A percentile compares a stretch with the other conserved stretches of the same genome.
These are phyloP conservation scores for Globisporangium heterothallicum DNA, from an alignment of 352 stramenopile genomes.

Conservation along the genomic window DNA sequence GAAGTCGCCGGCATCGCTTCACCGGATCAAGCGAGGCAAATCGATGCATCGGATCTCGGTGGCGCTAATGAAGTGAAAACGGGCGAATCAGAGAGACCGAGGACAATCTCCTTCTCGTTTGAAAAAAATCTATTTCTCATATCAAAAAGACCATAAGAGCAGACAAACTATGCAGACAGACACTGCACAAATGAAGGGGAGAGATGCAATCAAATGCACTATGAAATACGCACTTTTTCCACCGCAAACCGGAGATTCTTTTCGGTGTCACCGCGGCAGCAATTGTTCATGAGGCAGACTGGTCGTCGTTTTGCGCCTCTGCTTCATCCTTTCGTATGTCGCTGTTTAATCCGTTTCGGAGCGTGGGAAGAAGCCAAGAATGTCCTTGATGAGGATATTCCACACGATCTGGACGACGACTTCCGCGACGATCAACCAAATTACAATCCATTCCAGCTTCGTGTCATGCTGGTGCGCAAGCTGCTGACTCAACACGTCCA, in stretches of 20 bases:
- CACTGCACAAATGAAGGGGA: too few relatives aligned
- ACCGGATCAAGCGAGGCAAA: slow-evolving; percentile 36
- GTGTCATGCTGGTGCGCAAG: slow-evolving; percentile 86
- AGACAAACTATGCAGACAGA: too few relatives aligned
- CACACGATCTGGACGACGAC: slow-evolving; percentile 86
- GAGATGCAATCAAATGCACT: too few relatives aligned
- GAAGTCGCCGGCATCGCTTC: slow-evolving; percentile 20
- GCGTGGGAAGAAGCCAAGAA: slow-evolving; percentile 79
- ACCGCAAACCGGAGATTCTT: too few relatives aligned
- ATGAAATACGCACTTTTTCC: too few relatives aligned
- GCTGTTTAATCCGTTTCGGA: slow-evolving; percentile 41
- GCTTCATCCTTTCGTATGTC: too few relatives aligned
- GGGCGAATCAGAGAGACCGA: background rate
- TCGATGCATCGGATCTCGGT: slow-evolving; percentile 23
- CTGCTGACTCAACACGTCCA: slow-evolving; percentile 91
- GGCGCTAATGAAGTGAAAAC: slow-evolving; percentile 2
- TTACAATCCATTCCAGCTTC: slow-evolving; percentile 92
- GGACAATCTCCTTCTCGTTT: too few relatives aligned
- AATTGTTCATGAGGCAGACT: too few relatives aligned
- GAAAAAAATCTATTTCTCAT: slow-evolving; percentile 6
- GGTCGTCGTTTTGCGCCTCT: too few relatives aligned
- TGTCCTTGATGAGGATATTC: slow-evolving; percentile 88
- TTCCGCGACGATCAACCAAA: slow-evolving; percentile 91
- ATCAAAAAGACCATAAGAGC: background rate
- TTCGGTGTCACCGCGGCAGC: too few relatives aligned